Evolutionary conservation across 768 basidiomycete genomes (phyloP).

Genomic region (Hygrocybe coccinea): DNA sequence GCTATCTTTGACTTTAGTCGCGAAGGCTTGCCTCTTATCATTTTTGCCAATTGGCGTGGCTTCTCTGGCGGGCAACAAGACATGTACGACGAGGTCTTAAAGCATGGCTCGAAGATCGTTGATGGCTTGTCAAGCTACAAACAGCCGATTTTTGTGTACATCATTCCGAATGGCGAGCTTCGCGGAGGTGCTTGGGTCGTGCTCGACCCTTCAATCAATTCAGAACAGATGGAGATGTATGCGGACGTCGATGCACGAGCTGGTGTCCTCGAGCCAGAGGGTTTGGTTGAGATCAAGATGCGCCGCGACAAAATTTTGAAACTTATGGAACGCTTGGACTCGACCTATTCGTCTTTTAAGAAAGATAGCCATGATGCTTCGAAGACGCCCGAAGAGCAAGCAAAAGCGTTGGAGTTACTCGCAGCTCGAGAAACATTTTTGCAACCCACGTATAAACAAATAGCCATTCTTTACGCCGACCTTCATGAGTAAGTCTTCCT

Average conservation of each 20-base stretch:
- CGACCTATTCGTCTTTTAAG: slow-evolving; percentile 76
- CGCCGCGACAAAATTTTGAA: slow-evolving; percentile 86
- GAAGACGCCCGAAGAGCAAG: slow-evolving; percentile 70
- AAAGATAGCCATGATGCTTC: slow-evolving; percentile 69
- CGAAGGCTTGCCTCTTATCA: slow-evolving; percentile 92
- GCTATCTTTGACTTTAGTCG: slow-evolving; percentile 99
- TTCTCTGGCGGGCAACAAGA: slow-evolving; percentile 99
- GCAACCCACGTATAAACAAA: slow-evolving; percentile 88
- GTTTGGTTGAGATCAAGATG: slow-evolving; percentile 97
- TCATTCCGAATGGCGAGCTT: slow-evolving; percentile 96
- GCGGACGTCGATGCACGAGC: slow-evolving; percentile 94
- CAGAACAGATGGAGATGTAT: slow-evolving; percentile 98
- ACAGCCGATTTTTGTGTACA: slow-evolving; percentile 97
- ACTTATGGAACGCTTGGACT: slow-evolving; percentile 92
- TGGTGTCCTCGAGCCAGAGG: slow-evolving; percentile 95
- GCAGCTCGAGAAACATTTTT: slow-evolving; percentile 73
- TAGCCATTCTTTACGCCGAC: slow-evolving; percentile 92
- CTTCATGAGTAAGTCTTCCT: slow-evolving; percentile 76
- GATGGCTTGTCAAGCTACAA: slow-evolving; percentile 96
- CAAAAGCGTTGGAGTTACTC: slow-evolving; percentile 62
- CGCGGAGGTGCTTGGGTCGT: slow-evolving; percentile 99
- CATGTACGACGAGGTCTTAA: slow-evolving; percentile 97
- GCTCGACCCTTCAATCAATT: slow-evolving; percentile 95
- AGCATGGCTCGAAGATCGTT: slow-evolving; percentile 97
- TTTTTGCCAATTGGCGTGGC: slow-evolving; percentile 99